Percentiles rank a stretch among this genome's conserved stretches.
Conservation (phyloP, 1,284 basidiomycete genomes). For the Sporisorium graminicola region DNA sequence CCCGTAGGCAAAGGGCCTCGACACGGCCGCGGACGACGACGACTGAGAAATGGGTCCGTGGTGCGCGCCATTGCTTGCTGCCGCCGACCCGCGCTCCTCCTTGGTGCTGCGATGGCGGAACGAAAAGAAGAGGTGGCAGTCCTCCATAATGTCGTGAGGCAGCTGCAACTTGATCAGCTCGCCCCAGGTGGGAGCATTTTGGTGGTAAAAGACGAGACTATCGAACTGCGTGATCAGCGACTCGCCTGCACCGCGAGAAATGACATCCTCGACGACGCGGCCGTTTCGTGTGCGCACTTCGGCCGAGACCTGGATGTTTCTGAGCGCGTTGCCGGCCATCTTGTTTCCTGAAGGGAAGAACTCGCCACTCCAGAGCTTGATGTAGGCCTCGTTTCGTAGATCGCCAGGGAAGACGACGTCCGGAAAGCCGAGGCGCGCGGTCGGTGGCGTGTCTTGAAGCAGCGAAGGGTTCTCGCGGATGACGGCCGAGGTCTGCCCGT, state of each 20-base stretch:
- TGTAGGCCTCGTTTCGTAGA: slow-evolving; percentile 91
- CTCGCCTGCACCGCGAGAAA: slow-evolving; percentile 88
- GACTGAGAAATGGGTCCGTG: slow-evolving; percentile 9
- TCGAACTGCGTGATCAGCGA: slow-evolving; percentile 82
- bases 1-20: slow-evolving; percentile 85
- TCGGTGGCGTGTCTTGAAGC: slow-evolving; percentile 84
- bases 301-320: slow-evolving; percentile 87
- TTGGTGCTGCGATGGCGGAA: slow-evolving; percentile 82
- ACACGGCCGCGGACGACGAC: slow-evolving; percentile 15
- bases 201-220: slow-evolving; percentile 78
- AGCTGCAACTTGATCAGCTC: slow-evolving; percentile 90
- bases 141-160: slow-evolving; percentile 78
- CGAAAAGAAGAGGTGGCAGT: slow-evolving; percentile 93
- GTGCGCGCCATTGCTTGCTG: slow-evolving; percentile 22
- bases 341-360: slow-evolving; percentile 61
- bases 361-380: slow-evolving; percentile 73
- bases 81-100: slow-evolving; percentile 50
- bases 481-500: slow-evolving; percentile 82
- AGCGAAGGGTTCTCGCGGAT: slow-evolving; percentile 87
- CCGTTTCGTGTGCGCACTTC: slow-evolving; percentile 87
- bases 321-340: slow-evolving; percentile 55
- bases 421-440: slow-evolving; percentile 91
- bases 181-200: slow-evolving; percentile 82
- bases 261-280: slow-evolving; percentile 78
- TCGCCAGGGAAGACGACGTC: slow-evolving; percentile 96